A percentile compares a stretch with the other conserved stretches of the same genome.
phyloP scores from a whole-genome alignment of 177 flowering plant genomes.

The Vitis hybrid region DNA sequence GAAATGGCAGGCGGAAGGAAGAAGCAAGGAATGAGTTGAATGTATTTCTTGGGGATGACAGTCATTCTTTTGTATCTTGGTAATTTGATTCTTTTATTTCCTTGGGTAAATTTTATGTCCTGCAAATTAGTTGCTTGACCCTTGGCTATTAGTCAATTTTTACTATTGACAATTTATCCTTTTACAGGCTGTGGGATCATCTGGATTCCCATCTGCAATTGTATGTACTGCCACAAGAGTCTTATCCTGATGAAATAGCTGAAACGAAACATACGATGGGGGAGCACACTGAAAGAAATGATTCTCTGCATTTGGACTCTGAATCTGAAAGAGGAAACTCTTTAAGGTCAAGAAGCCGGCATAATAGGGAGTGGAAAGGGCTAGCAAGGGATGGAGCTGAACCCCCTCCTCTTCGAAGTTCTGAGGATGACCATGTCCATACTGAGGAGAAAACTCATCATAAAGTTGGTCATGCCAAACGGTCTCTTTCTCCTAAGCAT shows the following conservation, averaged over 20 bases:
- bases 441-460: constrained; percentile 34
- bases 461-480: constrained; percentile 26
- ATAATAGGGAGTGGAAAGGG: constrained; percentile 67
- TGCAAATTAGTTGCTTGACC: not conserved
- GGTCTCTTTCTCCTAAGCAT: constrained; percentile 47
- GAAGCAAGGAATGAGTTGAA: constrained; percentile 86
- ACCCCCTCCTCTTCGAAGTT: constrained; percentile 59
- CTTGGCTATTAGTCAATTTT: constrained; percentile 5
- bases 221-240: constrained; percentile 48
- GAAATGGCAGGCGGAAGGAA: constrained; percentile 83
- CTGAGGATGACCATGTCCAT: constrained; percentile 33
- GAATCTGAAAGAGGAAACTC: constrained; percentile 43
- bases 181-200: constrained; percentile 92
- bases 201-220: constrained; percentile 55
- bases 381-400: constrained; percentile 50
- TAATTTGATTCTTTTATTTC: constrained; percentile 25
- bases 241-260: constrained; percentile 33
- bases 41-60: constrained; percentile 93
- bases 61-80: constrained; percentile 84
- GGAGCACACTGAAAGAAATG: constrained; percentile 21
- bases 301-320: constrained; percentile 34
- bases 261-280: constrained; percentile 25
- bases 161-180: not conserved
- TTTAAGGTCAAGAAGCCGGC: constrained; percentile 41
- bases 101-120: not conserved